phyloP scores from a whole-genome alignment of 495 filamentous ascomycete genomes.

The Bathelium albidoporum region DNA sequence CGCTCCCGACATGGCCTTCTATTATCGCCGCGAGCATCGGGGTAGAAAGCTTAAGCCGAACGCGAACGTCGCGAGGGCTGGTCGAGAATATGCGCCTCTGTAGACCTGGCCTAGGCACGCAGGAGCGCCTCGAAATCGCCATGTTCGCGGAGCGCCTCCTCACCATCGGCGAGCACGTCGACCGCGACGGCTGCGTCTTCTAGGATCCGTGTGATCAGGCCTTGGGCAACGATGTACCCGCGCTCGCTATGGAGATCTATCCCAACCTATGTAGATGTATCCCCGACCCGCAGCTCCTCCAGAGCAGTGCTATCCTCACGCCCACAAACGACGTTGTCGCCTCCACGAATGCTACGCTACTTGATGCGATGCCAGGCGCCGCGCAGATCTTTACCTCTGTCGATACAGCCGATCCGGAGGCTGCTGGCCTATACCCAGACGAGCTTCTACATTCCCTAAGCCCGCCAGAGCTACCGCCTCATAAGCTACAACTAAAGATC shows the following conservation, averaged over 20 bases:
- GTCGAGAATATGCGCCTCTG: too few relatives aligned
- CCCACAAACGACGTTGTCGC: background rate
- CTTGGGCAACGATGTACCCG: background rate
- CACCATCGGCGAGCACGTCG: background rate
- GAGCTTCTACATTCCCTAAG: background rate
- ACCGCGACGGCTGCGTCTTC: background rate
- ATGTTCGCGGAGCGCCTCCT: too few relatives aligned
- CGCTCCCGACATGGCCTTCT: too few relatives aligned
- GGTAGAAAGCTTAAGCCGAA: too few relatives aligned
- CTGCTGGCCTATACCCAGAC: background rate
- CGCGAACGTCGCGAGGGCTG: too few relatives aligned
- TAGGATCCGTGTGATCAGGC: background rate
- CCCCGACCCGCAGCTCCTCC: background rate
- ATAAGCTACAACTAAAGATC: background rate
- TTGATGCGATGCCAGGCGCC: background rate
- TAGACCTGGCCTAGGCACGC: too few relatives aligned
- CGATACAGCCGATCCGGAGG: background rate
- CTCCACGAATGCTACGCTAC: background rate
- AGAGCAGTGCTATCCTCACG: background rate
- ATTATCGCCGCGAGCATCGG: too few relatives aligned
- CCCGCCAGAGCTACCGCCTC: background rate
- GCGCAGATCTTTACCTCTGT: background rate
- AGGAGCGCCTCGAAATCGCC: too few relatives aligned
- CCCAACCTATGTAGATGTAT: background rate
- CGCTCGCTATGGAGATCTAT: background rate